Base-by-base conservation (phyloP, 108 stramenopile genomes). In the Aurantiochytrium sp. region DNA sequence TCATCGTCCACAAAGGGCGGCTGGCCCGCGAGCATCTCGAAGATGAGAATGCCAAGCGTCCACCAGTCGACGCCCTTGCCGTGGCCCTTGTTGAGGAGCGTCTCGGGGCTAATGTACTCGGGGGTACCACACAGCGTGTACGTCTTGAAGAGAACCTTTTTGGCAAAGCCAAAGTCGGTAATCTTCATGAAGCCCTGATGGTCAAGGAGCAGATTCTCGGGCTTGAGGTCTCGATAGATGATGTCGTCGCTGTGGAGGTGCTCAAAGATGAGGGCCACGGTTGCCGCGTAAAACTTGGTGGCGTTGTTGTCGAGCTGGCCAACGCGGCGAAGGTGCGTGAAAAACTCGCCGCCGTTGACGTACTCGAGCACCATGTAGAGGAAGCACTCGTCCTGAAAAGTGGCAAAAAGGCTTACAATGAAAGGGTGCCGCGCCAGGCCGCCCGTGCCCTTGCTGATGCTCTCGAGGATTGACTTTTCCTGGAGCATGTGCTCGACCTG, bases 61-160 rank as follows among this genome's bases (percentile, higher is more conserved):
- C 96, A 98, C 94, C 96, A 96, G 69, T 97, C 96, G 22, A 96
- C 97, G 5, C 95, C 95, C 88, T 93, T 96, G n/a, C 95, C 95
- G 73, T 97, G 96, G 21, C 96, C 97, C 87, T 95, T 95, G 85
- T 96, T 96, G 85, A 95, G 93, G 41, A 97, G 91, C 4, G 96
- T 94, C 87, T 97, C 96, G 4, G 97, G 97, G 4, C 96, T 96
- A 8, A 97, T 91, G 68, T 97, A 97, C 55, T 96, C 96, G 10
- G 98, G 97, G 22, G 98, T 99, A 32, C 98, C 97, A 87, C 97
- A 97, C 4, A 99, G 93, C 31, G 98, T 98, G 91, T 95, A 97
- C 4, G 96, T 96, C 87, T 94, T 94, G 90, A 89, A 94, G 2
- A 91, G 69, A 27, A 95, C 93, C 52, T 86, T 86, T 87, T 96